Evolutionary conservation across 768 basidiomycete genomes (phyloP), one percentile per base, ranked within the genome.

Genomic region (Naematelia aurantialba): DNA sequence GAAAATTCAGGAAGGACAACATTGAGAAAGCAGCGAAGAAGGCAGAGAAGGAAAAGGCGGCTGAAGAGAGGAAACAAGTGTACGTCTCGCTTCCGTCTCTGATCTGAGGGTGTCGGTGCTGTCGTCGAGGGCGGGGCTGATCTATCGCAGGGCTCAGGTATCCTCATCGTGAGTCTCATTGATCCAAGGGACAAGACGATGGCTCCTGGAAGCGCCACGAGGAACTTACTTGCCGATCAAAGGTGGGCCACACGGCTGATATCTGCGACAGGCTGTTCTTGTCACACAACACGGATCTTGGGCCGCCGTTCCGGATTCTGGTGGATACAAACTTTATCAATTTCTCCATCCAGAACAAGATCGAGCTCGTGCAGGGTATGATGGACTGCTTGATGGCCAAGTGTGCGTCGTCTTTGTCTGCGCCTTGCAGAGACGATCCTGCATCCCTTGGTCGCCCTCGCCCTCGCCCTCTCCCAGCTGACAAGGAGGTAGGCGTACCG

Each of bases 281-380:
- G 44, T 86, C 88, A 3, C 96, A 98, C 77, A 98, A 99, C 76
- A 86, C 88, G 21, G 88, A 96, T 19, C 88, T 99, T 48, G 93
- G 90, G 0, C 96, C 96, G 0, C 96, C 96, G 2, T 99, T 98
- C 75, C 86, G 94, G 19, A 90, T 99, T 25, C 84, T 99, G 39
- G 91, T 99, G 60, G 96, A 99, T 78, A 99, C 96, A 74, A 99
- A 99, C 76, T 98, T 99, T 68, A 99, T 99, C 82, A 98, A 98
- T 75, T 94, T 98, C 76, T 90, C 88, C 66, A 82, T 99, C 50
- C 96, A 99, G 80, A 99, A 98, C 78, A 96, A 97, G 77, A 80
- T 99, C 65, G 96, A 99, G 76, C 83, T 98, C 55, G 82, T 97
- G 21, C 85, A 87, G 69, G 92, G 89, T n/a, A 97, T 99, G 96